phyloP scores from a whole-genome alignment of 495 filamentous ascomycete species.

The Rostrohypoxylon terebratum region DNA sequence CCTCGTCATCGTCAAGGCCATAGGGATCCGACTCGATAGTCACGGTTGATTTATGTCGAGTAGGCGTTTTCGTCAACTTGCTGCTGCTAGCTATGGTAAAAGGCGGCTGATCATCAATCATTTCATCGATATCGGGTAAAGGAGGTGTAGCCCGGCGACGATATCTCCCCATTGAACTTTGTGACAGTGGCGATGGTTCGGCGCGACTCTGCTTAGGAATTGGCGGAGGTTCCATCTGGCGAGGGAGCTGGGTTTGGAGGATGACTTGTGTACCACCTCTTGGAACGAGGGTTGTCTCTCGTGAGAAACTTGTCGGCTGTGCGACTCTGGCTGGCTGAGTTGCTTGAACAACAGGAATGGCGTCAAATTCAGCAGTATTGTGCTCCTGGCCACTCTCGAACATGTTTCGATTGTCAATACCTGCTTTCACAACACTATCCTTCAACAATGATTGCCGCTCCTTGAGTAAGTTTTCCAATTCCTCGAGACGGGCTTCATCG shows the following conservation, averaged over 20 bases:
- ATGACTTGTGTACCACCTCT: constrained; percentile 60
- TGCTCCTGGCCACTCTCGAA: constrained; percentile 33
- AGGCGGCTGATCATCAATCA: constrained; percentile 30
- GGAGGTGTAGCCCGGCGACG: constrained; percentile 22
- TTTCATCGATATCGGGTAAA: constrained; percentile 24
- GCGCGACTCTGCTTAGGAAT: neutral
- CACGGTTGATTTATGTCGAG: constrained; percentile 23
- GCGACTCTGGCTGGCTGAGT: constrained; percentile 39
- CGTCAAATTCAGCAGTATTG: constrained; percentile 4
- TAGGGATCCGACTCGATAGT: constrained; percentile 25
- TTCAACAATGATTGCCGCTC: constrained; percentile 47
- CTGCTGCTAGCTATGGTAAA: constrained; percentile 29
- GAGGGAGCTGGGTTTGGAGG: constrained; percentile 60
- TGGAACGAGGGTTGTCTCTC: constrained; percentile 46
- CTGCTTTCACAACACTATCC: constrained; percentile 49
- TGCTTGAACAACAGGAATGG: constrained; percentile 42
- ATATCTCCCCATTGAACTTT: constrained; percentile 21
- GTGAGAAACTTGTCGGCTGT: constrained; percentile 35
- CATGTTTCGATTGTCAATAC: constrained; percentile 53
- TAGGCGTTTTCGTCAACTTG: constrained; percentile 14
- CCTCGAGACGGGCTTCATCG: constrained; percentile 54
- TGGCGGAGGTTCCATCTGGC: constrained; percentile 10
- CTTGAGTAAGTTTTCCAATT: constrained; percentile 49
- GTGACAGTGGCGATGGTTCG: constrained; percentile 8
- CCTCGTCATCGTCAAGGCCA: constrained; percentile 50